These are phyloP conservation scores for Glaciozyma martinii DNA, from an alignment of 768 basidiomycete genomes.

Conservation along the genomic window DNA sequence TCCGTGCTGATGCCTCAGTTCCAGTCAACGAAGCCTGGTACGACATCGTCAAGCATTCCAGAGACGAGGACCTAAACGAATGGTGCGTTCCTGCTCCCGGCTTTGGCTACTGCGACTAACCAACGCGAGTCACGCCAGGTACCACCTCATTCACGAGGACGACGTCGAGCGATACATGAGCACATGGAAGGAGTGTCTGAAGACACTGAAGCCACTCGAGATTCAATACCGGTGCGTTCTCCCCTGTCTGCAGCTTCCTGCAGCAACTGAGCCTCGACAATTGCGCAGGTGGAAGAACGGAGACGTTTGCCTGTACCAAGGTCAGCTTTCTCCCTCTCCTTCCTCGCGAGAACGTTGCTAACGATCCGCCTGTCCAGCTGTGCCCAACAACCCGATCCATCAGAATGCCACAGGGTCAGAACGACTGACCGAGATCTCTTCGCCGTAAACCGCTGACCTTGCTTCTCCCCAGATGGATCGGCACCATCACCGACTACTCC, in stretches of 20 bases:
- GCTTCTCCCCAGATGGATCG: neutral
- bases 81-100: neutral
- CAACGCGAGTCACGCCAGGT: neutral
- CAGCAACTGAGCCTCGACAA: no score
- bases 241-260: no score
- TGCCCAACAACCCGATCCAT: no score
- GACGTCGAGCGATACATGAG: neutral
- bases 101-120: neutral
- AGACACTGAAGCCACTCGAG: neutral
- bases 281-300: slow-evolving; percentile 7
- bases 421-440: slow-evolving; percentile 7
- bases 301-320: slow-evolving; percentile 8
- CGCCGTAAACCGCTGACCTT: no score
- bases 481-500: neutral
- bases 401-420: slow-evolving; percentile 5
- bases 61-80: neutral
- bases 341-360: no score
- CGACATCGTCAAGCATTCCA: neutral
- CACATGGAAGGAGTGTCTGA: slow-evolving; percentile 1
- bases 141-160: neutral
- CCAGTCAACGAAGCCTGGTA: slow-evolving; percentile 17
- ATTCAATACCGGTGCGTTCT: slow-evolving; percentile 7
- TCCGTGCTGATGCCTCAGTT: neutral
- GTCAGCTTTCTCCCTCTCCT: neutral
- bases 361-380: no score